A percentile compares a stretch with the other conserved stretches of the same genome.
These are phyloP conservation scores for Ascochyta clinopodiicola DNA, from an alignment of 2,329 filamentous ascomycete genomes.

Conservation along the genomic window DNA sequence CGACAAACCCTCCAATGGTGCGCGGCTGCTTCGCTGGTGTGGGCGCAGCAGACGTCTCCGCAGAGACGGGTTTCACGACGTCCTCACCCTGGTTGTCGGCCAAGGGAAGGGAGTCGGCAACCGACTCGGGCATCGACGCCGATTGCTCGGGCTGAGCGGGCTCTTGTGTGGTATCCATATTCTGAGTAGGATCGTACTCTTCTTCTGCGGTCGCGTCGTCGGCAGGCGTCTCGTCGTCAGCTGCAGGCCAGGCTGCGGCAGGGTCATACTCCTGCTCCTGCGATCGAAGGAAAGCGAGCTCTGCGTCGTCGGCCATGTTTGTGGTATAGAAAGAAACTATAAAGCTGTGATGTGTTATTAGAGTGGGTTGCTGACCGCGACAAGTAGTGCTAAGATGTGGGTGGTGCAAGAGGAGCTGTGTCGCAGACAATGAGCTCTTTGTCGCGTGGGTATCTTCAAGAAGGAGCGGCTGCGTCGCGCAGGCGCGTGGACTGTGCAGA, in stretches of 20 bases:
- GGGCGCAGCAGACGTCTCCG: constrained; percentile 38
- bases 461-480: constrained; percentile 22
- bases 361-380: constrained; percentile 10
- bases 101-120: constrained; percentile 35
- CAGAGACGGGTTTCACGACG: constrained; percentile 31
- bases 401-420: constrained; percentile 14
- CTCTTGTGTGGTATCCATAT: constrained; percentile 22
- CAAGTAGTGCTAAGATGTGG: constrained; percentile 20
- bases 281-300: constrained; percentile 60
- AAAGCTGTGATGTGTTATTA: constrained; percentile 20
- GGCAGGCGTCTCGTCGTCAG: constrained; percentile 53
- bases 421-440: constrained; percentile 31
- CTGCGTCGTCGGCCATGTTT: constrained; percentile 60
- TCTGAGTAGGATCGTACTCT: constrained; percentile 48
- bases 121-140: constrained; percentile 37
- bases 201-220: constrained; percentile 49
- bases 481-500: constrained; percentile 8
- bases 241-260: constrained; percentile 46
- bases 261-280: constrained; percentile 53
- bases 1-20: constrained; percentile 67
- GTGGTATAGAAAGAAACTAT: constrained; percentile 3
- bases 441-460: constrained; percentile 29
- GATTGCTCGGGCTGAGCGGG: constrained; percentile 31
- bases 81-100: constrained; percentile 28
- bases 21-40: constrained; percentile 54